A percentile compares a stretch with the other conserved stretches of the same genome.
phyloP scores from a whole-genome alignment of 2,329 filamentous ascomycete genomes.

The Cladorrhinum sp. region DNA sequence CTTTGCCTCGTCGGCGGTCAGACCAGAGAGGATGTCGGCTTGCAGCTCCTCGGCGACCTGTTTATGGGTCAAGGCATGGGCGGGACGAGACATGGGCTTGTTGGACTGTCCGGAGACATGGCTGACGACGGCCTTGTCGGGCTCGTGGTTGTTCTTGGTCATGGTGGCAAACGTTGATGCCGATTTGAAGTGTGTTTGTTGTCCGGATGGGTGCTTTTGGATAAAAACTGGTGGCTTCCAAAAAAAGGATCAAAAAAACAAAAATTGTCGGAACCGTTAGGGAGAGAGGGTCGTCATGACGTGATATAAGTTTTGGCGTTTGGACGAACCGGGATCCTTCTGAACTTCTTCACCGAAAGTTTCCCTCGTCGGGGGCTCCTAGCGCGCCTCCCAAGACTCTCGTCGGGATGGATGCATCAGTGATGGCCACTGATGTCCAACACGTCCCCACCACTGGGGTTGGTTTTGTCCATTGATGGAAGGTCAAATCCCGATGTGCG shows the following conservation, averaged over 20 bases:
- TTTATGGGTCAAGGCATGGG: constrained; percentile 59
- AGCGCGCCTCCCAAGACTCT: background rate
- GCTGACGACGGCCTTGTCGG: background rate
- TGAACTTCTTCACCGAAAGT: constrained; percentile 8
- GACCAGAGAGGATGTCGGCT: constrained; percentile 64
- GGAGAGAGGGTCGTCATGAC: constrained; percentile 2
- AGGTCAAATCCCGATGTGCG: constrained; percentile 11
- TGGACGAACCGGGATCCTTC: background rate
- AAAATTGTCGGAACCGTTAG: background rate
- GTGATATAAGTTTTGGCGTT: constrained; percentile 2
- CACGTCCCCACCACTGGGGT: background rate
- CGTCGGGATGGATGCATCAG: background rate
- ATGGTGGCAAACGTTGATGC: background rate
- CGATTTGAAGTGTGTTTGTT: background rate
- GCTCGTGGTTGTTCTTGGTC: constrained; percentile 4
- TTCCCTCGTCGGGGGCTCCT: background rate
- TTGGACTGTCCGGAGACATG: constrained; percentile 44
- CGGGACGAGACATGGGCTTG: constrained; percentile 55
- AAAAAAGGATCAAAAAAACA: background rate
- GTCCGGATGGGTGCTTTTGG: background rate
- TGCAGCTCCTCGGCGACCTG: constrained; percentile 61
- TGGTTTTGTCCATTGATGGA: constrained; percentile 10
- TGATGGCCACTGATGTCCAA: constrained; percentile 2
- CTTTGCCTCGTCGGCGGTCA: constrained; percentile 58
- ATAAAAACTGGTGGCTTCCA: background rate